phyloP scores from a whole-genome alignment of 768 basidiomycete species.

The Pisolithus orientalis region DNA sequence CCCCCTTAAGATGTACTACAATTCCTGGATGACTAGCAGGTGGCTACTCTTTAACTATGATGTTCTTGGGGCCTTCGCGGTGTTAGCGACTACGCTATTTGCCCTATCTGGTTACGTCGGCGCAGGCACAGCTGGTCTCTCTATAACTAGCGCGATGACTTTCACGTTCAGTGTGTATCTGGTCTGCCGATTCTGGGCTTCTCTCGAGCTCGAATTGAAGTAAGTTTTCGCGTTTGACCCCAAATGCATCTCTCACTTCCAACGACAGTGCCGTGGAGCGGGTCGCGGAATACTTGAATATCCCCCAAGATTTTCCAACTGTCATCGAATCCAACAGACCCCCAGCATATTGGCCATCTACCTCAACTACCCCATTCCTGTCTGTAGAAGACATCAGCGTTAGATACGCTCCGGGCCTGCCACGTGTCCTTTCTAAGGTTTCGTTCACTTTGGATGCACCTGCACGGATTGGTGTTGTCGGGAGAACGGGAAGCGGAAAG shows the following conservation, averaged over 20 bases:
- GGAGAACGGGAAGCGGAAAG: slow-evolving; percentile 79
- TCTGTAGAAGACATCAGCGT: slow-evolving; percentile 69
- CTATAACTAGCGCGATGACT: slow-evolving; percentile 48
- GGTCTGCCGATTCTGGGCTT: slow-evolving; percentile 41
- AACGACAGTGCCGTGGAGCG: slow-evolving; percentile 75
- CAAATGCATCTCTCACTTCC: slow-evolving; percentile 6
- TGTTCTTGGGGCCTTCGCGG: slow-evolving; percentile 39
- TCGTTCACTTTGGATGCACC: slow-evolving; percentile 67
- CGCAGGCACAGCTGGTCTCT: slow-evolving; percentile 31
- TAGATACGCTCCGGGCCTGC: slow-evolving; percentile 81
- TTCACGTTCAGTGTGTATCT: slow-evolving; percentile 42
- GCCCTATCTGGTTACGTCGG: slow-evolving; percentile 35
- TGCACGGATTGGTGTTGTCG: slow-evolving; percentile 75
- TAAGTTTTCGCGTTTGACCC: slow-evolving; percentile 28
- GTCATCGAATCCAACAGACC: slow-evolving; percentile 68
- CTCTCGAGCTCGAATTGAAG: slow-evolving; percentile 72
- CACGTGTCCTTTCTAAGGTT: slow-evolving; percentile 68
- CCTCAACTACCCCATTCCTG: slow-evolving; percentile 52
- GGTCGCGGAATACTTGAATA: slow-evolving; percentile 82
- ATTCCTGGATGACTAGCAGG: slow-evolving; percentile 46
- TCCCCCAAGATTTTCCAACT: slow-evolving; percentile 82
- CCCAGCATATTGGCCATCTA: slow-evolving; percentile 93
- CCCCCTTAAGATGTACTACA: slow-evolving; percentile 35
- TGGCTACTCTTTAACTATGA: slow-evolving; percentile 52
- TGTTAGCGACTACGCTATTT: slow-evolving; percentile 44